These are phyloP conservation scores for Neocucurbitaria cava DNA, from an alignment of 2,329 filamentous ascomycete species.

Conservation along the genomic window DNA sequence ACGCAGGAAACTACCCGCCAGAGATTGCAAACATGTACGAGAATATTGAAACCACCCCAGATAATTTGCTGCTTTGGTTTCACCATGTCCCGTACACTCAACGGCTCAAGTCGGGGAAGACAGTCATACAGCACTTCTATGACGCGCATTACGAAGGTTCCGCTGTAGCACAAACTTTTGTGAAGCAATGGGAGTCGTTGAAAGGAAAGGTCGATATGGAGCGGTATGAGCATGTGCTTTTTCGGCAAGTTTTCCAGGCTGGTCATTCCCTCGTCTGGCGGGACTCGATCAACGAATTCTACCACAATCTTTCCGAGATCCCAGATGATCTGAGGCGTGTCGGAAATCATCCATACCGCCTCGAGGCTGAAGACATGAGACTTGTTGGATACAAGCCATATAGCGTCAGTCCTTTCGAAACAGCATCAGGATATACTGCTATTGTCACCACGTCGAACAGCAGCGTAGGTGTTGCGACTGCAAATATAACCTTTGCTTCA, in stretches of 20 bases:
- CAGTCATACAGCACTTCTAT: slow-evolving; percentile 73
- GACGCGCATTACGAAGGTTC: slow-evolving; percentile 68
- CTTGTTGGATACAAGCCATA: slow-evolving; percentile 65
- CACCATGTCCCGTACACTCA: slow-evolving; percentile 75
- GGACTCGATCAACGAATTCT: slow-evolving; percentile 71
- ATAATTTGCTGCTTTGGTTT: slow-evolving; percentile 75
- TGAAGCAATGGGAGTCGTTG: slow-evolving; percentile 61
- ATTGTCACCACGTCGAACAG: slow-evolving; percentile 64
- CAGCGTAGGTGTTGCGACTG: slow-evolving; percentile 58
- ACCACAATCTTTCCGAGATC: slow-evolving; percentile 67
- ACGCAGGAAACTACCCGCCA: slow-evolving; percentile 69
- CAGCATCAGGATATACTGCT: slow-evolving; percentile 62
- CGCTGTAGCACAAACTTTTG: slow-evolving; percentile 66
- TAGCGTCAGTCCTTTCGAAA: slow-evolving; percentile 64
- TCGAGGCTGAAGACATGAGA: slow-evolving; percentile 72
- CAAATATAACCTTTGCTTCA: slow-evolving; percentile 55
- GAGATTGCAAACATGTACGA: slow-evolving; percentile 67
- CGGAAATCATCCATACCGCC: slow-evolving; percentile 67
- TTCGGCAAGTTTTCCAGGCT: slow-evolving; percentile 69
- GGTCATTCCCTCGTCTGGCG: slow-evolving; percentile 75
- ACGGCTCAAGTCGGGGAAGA: slow-evolving; percentile 66
- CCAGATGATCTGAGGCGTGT: slow-evolving; percentile 64
- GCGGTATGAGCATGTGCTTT: slow-evolving; percentile 65
- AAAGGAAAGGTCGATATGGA: slow-evolving; percentile 65
- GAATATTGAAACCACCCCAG: slow-evolving; percentile 67